Percentiles rank a stretch among this genome's conserved stretches.
Conservation (phyloP, 1,139 yeast genomes). For the Zygosaccharomyces sapae region DNA sequence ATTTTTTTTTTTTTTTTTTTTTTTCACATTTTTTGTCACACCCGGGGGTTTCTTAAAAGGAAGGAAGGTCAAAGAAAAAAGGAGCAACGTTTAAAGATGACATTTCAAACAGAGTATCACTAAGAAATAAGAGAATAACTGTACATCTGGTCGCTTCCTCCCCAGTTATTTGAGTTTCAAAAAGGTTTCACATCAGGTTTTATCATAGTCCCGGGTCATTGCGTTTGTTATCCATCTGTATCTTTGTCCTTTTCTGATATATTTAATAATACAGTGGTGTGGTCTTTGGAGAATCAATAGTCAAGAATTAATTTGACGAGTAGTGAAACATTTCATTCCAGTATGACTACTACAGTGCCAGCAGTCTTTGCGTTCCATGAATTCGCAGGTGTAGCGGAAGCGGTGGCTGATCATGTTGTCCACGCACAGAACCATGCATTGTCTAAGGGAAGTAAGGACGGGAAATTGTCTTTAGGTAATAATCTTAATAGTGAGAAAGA, state of each 20-base stretch:
- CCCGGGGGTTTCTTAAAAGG: conserved; percentile 9
- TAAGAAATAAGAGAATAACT: background rate
- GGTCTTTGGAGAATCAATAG: background rate
- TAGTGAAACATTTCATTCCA: background rate
- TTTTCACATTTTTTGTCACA: conserved; percentile 8
- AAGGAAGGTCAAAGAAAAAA: conserved; percentile 10
- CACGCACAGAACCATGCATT: conserved; percentile 62
- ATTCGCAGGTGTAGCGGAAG: conserved; percentile 86
- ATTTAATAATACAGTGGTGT: too few relatives aligned
- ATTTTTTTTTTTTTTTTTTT: background rate
- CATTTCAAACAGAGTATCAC: too few relatives aligned
- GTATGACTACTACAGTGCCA: conserved; percentile 90
- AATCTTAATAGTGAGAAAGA: conserved; percentile 13
- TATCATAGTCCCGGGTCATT: background rate
- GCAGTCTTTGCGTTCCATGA: conserved; percentile 87
- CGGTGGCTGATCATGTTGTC: conserved; percentile 86
- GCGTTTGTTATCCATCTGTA: background rate
- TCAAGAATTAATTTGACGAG: background rate
- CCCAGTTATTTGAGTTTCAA: background rate
- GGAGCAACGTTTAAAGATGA: conserved; percentile 8
- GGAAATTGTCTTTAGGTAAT: conserved; percentile 21
- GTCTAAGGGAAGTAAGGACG: conserved; percentile 21
- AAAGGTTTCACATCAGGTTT: background rate
- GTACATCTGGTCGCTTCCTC: background rate
- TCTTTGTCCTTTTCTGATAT: too few relatives aligned